Base-by-base conservation (phyloP, 2,329 filamentous ascomycete genomes). In the Pseudogymnoascus sp. region DNA sequence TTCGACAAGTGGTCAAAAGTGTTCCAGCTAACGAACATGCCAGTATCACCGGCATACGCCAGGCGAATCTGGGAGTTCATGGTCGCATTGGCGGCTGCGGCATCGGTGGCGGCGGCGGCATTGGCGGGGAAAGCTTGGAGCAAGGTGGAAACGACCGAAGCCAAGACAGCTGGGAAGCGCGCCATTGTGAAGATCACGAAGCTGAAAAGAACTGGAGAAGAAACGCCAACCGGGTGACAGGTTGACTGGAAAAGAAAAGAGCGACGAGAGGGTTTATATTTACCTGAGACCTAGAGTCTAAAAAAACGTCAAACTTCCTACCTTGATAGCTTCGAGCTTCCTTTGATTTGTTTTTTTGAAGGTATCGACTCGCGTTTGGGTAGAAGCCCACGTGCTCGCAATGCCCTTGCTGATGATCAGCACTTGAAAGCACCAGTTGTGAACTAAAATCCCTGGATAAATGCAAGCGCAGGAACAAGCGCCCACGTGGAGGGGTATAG, bases 1-100 rank as follows among this genome's bases (percentile, higher is more conserved):
- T 50, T 60, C 5, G 60, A 25, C 31, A 74, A 59, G 25, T 72
- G 64, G n/a, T 68, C 60, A 50, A 72, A 70, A 3, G 73, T 76
- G 63, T 75, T 76, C 74, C 73, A 76, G 65, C 69, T 70, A 18
- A 71, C 69, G 18, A 67, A 64, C 70, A 73, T 72, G 23, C 72
- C 70, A 1, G 71, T 66, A 59, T 70, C 34, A 7, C 63, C 63
- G 50, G 63, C 59, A 38, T 64, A 64, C 23, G 63, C 63, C 5
- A 64, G 42, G n/a, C 63, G 59, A 28, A 61, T 40, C 59, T 64
- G 63, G 28, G 63, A 64, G 31, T 64, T 64, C 21, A 64, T 61
- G 14, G 59, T 46, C 25, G 46, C 40, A 38, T 42, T 46, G 28
- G 21, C 16, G 21, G 38, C 46, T 2, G 37, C 25, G 12, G 60